Base-by-base conservation (phyloP, 2,329 filamentous ascomycete genomes). In the Dactylellina haptotyla region DNA sequence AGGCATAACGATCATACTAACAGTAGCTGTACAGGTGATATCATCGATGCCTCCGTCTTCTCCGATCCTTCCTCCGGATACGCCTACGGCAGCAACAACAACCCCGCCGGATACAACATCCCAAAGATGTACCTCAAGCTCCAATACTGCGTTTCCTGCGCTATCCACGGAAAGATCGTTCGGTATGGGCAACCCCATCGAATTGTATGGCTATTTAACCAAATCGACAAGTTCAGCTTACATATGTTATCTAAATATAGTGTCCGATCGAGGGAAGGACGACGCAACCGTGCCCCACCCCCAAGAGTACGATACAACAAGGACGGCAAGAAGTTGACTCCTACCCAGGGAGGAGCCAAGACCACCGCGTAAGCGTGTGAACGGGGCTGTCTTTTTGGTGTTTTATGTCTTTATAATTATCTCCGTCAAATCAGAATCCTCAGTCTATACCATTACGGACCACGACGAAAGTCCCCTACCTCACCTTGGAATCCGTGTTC, bases 91-190 rank as follows among this genome's bases (percentile, higher is more conserved):
- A 41, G 37, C 20, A 59, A 50, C 45, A 39, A 16, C 18, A 54
- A 41, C 37, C 43, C n/a, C 18, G 8, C 53, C 28, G 95, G 99
- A 87, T 99, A 99, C 89, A 93, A 93, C 80, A 94, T 99, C 82
- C 95, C 95, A 86, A 99, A 99, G 92, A 99, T 99, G 96, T 99
- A 99, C 92, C 88, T 99, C 86, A 99, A 99, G 91, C 90, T 99
- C 84, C 95, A 99, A 88, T 99, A 99, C 92, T 99, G 95, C 85
- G 95, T 99, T 83, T 98, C 94, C 85, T 99, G 95, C 87, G 95
- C 95, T 83, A 99, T 99, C 80, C 95, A 99, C 89, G 95, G 95
- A 89, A 99, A 99, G 91, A 99, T 99, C 85, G 96, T 99, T 85
- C 94, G 95, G 94, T 98, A 95, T 85, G 93, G 88, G n/a, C n/a